These are phyloP conservation scores for Geotrichum citri-aurantii DNA, from an alignment of 1,139 yeast genomes.

Conservation along the genomic window DNA sequence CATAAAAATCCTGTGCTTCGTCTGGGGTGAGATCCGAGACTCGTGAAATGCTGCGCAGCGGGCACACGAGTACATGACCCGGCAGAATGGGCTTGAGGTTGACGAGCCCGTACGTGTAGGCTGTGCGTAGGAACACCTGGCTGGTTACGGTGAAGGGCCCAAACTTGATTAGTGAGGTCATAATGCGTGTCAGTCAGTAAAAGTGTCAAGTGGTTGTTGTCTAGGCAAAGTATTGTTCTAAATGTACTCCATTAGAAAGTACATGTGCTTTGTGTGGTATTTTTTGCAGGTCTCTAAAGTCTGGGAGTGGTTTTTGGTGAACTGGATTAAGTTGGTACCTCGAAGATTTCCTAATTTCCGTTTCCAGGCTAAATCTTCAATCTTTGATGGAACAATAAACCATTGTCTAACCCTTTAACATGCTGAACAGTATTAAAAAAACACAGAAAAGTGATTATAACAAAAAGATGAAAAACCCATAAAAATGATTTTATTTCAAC, in stretches of 20 bases:
- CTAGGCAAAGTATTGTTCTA: not conserved
- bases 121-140: conserved; percentile 44
- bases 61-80: conserved; percentile 87
- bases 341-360: not conserved
- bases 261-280: not conserved
- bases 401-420: too few relatives aligned
- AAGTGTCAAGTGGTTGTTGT: not conserved
- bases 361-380: too few relatives aligned
- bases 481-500: too few relatives aligned
- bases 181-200: not conserved
- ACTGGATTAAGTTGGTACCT: not conserved
- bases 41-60: conserved; percentile 58
- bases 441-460: too few relatives aligned
- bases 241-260: not conserved
- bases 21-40: conserved; percentile 62
- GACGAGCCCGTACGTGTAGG: conserved; percentile 66
- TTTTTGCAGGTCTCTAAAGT: not conserved
- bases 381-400: too few relatives aligned
- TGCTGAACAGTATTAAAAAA: too few relatives aligned
- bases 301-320: not conserved
- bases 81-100: conserved; percentile 85
- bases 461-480: too few relatives aligned
- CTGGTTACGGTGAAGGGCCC: conserved; percentile 46
- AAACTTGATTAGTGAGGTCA: conserved; percentile 20
- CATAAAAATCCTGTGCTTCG: conserved; percentile 74